Base-by-base conservation (phyloP, 2,329 filamentous ascomycete species). In the Fusarium dlaminii region DNA sequence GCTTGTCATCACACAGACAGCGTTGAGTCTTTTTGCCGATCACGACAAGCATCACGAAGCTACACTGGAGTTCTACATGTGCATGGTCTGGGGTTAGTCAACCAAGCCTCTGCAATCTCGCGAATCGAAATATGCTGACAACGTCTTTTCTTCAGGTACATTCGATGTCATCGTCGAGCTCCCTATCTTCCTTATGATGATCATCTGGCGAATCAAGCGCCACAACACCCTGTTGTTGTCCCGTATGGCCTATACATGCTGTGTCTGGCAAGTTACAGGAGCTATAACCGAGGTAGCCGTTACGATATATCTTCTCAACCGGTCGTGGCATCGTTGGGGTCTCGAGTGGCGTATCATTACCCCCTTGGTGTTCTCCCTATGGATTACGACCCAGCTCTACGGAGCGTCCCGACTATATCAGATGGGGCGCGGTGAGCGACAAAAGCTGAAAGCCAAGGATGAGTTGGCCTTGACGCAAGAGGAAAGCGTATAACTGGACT, bases 1-100 rank as follows among this genome's bases (percentile, higher is more conserved):
- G 0, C 64, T 68, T 22, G 12, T 63, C 2, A 63, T 68, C 6
- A 54, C 55, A 0, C 66, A 68, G 17, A 68, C 64, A 9, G 66
- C 66, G 0, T 29, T 68, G 14, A 43, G 64, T 17, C 66, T 68
- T 27, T 68, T 68, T 6, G 66, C 66, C 6, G 17, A 68, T 3
- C 42, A 39, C 3, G 8, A 49, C 12, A 68, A 63, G 20, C 56
- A 68, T 11, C 55, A 17, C 9, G 64, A 68, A 30, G 66, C 66
- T 10, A 63, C 66, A 3, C 8, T 63, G 1, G 66, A 68, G n/a
- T 68, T 68, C 24, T 68, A 63, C n/a, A 68, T 68, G 66, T 68
- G 66, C 40, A 68, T 68, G 66, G 56, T 68, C 36, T 68, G 66
- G 66, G 66, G 66, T 68, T 15, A 34, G 63, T 68, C 20, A 11